A percentile compares a stretch with the other conserved stretches of the same genome.
Conservation (phyloP, 345 rosid species). For the Aegle marmelos region DNA sequence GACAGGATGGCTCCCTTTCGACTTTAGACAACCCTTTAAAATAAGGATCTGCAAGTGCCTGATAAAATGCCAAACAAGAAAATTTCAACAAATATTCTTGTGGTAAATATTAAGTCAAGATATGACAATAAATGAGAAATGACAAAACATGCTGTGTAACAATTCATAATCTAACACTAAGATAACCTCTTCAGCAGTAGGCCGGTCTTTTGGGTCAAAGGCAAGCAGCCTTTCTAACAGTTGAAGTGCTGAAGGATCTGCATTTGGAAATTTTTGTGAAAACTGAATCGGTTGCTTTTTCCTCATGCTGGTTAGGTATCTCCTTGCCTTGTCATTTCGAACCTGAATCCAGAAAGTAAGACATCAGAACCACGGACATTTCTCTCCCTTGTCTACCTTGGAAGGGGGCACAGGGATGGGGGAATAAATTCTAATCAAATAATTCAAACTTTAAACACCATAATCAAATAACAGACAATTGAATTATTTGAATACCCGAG, state of each 20-base stretch:
- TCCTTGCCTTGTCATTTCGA: conserved; percentile 91
- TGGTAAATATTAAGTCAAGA: background rate
- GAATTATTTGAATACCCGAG: conserved; percentile 44
- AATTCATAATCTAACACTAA: background rate
- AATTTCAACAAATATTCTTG: background rate
- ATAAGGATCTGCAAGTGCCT: conserved; percentile 93
- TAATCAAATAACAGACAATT: conserved; percentile 1
- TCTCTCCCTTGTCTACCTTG: background rate
- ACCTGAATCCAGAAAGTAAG: conserved; percentile 42
- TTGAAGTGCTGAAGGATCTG: conserved; percentile 72
- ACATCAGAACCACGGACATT: background rate
- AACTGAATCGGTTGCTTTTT: conserved; percentile 77
- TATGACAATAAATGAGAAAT: background rate
- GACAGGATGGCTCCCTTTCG: conserved; percentile 95
- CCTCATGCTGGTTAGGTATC: conserved; percentile 91
- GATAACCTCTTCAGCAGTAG: conserved; percentile 86
- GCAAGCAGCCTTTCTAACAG: conserved; percentile 80
- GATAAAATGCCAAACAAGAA: conserved; percentile 13
- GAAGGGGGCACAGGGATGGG: background rate
- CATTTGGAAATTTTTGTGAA: conserved; percentile 75
- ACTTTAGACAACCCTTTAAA: conserved; percentile 84
- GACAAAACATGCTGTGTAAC: background rate
- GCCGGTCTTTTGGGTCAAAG: conserved; percentile 89
- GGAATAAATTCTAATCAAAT: background rate
- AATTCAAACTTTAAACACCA: background rate